A percentile compares a stretch with the other conserved stretches of the same genome.
These are phyloP conservation scores for Cryptosporidium parvum DNA, from an alignment of 169 alveolate genomes.

Conservation along the genomic window DNA sequence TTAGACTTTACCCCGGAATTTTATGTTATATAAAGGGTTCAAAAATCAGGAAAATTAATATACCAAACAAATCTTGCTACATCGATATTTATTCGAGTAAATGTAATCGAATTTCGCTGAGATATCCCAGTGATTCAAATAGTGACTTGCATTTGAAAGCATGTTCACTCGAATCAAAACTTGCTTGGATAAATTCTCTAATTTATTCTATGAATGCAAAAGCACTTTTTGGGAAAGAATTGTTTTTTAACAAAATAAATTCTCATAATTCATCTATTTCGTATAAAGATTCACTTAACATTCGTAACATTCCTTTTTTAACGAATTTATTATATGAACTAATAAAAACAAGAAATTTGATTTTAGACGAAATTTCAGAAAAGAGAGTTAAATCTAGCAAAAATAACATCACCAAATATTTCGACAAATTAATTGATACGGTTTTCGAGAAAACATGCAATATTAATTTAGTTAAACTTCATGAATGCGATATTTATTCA, in stretches of 20 bases:
- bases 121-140: conserved; percentile 18
- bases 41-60: conserved; percentile 26
- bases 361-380: conserved; percentile 51
- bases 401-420: conserved; percentile 2
- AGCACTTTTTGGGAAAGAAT: neutral
- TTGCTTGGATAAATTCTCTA: conserved; percentile 60
- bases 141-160: conserved; percentile 49
- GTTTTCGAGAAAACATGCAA: conserved; percentile 52
- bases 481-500: conserved; percentile 51
- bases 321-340: conserved; percentile 50
- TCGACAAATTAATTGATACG: conserved; percentile 47
- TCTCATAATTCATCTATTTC: neutral
- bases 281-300: conserved; percentile 18
- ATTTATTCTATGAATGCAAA: conserved; percentile 44
- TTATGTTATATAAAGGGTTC: conserved; percentile 51
- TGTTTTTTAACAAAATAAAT: neutral
- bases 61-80: conserved; percentile 7
- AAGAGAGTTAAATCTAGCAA: neutral
- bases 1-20: conserved; percentile 84
- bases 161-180: conserved; percentile 58
- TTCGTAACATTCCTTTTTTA: conserved; percentile 18
- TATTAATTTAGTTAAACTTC: conserved; percentile 2
- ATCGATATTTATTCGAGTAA: conserved; percentile 37
- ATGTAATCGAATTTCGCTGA: conserved; percentile 21
- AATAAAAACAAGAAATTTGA: conserved; percentile 42